These are phyloP conservation scores for Carex scoparia DNA, from an alignment of 176 grass and related monocot genomes.

Conservation along the genomic window DNA sequence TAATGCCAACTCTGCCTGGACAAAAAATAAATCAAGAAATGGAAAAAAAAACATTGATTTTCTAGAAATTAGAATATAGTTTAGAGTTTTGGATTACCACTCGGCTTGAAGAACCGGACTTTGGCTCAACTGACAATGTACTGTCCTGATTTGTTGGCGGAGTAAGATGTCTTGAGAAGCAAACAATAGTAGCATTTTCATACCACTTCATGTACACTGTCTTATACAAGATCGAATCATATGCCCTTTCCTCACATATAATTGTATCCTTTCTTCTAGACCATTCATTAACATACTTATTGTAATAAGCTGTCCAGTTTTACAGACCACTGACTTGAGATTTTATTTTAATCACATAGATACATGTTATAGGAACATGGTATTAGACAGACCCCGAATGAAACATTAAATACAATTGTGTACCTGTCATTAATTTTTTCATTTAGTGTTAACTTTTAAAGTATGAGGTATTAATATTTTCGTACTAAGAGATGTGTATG, in stretches of 20 bases:
- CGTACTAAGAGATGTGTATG: no score
- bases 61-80: neutral
- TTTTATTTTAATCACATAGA: no score
- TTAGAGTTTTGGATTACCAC: no score
- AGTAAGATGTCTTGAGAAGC: constrained; percentile 1
- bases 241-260: neutral
- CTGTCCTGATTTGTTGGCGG: neutral
- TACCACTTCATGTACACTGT: constrained; percentile 15
- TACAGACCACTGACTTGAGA: no score
- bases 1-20: neutral
- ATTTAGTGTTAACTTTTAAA: no score
- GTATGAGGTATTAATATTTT: no score
- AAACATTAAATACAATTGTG: no score
- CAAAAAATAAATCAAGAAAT: neutral
- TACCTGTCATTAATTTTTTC: no score
- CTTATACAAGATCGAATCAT: neutral
- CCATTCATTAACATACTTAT: constrained; percentile 5
- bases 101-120: neutral
- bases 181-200: neutral
- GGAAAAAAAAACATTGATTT: neutral
- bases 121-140: constrained; percentile 5
- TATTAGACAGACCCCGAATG: no score
- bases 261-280: neutral
- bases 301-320: constrained; percentile 1
- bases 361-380: no score